Evolutionary conservation across 805 yeast genomes (phyloP).

Genomic region (Cyberlindnera misumaiensis): DNA sequence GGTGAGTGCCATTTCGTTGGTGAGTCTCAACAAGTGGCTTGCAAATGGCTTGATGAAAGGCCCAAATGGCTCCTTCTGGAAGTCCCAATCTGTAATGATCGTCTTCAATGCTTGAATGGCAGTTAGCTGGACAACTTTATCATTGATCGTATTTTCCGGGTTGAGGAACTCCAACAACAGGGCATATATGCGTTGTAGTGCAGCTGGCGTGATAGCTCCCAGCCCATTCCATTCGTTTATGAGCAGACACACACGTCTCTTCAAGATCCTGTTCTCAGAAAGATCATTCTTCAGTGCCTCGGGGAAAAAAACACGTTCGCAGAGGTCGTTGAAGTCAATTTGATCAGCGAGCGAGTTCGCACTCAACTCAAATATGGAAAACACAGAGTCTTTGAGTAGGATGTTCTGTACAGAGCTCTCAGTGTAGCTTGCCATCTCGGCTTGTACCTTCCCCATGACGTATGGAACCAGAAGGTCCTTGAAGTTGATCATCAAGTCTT

Average conservation of each 20-base stretch:
- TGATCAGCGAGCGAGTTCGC: conserved; percentile 55
- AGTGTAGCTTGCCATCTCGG: conserved; percentile 28
- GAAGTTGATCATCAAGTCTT: conserved; percentile 61
- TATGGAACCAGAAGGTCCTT: conserved; percentile 48
- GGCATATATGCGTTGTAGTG: conserved; percentile 51
- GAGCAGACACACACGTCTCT: conserved; percentile 71
- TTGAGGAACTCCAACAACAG: conserved; percentile 46
- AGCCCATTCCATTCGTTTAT: conserved; percentile 77
- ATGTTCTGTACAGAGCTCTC: conserved; percentile 38
- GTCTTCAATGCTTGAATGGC: conserved; percentile 63
- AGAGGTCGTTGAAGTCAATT: conserved; percentile 62
- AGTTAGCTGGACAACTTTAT: conserved; percentile 74
- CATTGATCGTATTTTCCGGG: conserved; percentile 43
- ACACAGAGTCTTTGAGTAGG: conserved; percentile 68
- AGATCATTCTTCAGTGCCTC: conserved; percentile 36
- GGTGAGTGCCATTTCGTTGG: conserved; percentile 47
- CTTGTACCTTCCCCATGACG: conserved; percentile 51
- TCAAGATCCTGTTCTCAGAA: conserved; percentile 55
- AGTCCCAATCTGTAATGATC: conserved; percentile 82
- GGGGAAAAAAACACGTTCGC: conserved; percentile 60
- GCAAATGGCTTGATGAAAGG: conserved; percentile 56
- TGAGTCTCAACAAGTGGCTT: conserved; percentile 38
- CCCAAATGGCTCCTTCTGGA: conserved; percentile 57
- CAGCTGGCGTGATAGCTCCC: conserved; percentile 47
- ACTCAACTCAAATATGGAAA: conserved; percentile 79